Conservation (phyloP, 1,284 basidiomycete species). For the Rhodotorula sp. region DNA sequence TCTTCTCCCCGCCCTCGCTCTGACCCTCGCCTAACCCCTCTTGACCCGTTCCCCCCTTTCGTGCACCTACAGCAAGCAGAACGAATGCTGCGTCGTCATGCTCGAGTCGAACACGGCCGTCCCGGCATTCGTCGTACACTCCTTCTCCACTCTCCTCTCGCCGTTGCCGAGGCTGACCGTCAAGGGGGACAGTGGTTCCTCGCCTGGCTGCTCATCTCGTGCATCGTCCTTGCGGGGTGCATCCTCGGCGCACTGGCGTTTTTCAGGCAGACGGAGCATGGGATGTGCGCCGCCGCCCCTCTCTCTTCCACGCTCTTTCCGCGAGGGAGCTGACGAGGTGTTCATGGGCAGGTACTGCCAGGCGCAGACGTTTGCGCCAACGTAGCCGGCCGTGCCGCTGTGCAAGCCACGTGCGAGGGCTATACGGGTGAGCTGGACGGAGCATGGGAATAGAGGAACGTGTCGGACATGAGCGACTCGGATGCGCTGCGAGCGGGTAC, state of each 20-base stretch:
- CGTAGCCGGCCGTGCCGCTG: background rate
- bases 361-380: constrained; percentile 14
- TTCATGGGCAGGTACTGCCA: background rate
- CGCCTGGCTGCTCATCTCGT: background rate
- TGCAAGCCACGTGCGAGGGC: background rate
- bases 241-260: constrained; percentile 10
- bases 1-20: no score
- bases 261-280: background rate
- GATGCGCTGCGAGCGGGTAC: no score
- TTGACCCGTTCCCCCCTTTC: background rate
- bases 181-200: constrained; percentile 5
- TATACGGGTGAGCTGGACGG: background rate
- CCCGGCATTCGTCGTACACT: background rate
- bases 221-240: background rate
- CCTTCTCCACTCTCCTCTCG: background rate
- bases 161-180: background rate
- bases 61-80: background rate
- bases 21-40: no score
- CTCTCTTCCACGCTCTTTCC: no score
- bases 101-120: constrained; percentile 10
- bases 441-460: no score
- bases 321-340: background rate
- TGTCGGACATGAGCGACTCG: no score
- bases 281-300: constrained; percentile 18
- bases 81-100: constrained; percentile 23